Conservation (phyloP, 2,329 filamentous ascomycete genomes). For the Xylaria sp. region DNA sequence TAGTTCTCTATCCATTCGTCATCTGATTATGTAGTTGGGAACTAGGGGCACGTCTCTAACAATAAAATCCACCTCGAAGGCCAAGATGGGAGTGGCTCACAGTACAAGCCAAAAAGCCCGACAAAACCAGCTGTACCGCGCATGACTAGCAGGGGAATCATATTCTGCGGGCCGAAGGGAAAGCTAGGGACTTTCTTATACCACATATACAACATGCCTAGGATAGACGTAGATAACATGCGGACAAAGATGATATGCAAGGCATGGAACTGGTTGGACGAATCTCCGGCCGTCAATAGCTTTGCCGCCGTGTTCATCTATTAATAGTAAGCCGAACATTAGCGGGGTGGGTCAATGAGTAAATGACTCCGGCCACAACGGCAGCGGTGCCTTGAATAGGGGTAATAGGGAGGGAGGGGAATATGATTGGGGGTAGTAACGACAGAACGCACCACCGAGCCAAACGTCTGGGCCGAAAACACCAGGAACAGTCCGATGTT, state of each 20-base stretch:
- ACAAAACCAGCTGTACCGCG: constrained; percentile 73
- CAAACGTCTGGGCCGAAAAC: constrained; percentile 56
- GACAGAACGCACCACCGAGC: constrained; percentile 51
- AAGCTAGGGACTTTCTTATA: constrained; percentile 65
- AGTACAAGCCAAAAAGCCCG: constrained; percentile 71
- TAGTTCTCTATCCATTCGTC: constrained; percentile 5
- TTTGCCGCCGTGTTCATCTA: constrained; percentile 57
- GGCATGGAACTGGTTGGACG: constrained; percentile 53
- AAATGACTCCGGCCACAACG: not conserved
- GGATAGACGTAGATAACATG: constrained; percentile 53
- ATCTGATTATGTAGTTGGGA: too few relatives aligned
- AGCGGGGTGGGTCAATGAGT: constrained; percentile 14
- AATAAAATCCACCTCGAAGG: not conserved
- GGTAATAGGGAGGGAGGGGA: not conserved
- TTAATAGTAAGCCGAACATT: constrained; percentile 24
- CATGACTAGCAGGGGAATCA: constrained; percentile 71
- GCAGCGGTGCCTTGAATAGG: not conserved
- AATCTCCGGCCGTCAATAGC: constrained; percentile 48
- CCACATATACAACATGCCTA: constrained; percentile 57
- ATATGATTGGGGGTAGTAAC: too few relatives aligned
- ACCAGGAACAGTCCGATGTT: constrained; percentile 56
- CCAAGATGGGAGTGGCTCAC: constrained; percentile 41
- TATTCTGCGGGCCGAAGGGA: constrained; percentile 72
- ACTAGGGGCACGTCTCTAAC: not conserved
- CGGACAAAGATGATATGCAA: constrained; percentile 58